Percentiles rank a stretch among this genome's conserved stretches.
These are phyloP conservation scores for Monilinia fructigena DNA, from an alignment of 2,329 filamentous ascomycete genomes.

Conservation along the genomic window DNA sequence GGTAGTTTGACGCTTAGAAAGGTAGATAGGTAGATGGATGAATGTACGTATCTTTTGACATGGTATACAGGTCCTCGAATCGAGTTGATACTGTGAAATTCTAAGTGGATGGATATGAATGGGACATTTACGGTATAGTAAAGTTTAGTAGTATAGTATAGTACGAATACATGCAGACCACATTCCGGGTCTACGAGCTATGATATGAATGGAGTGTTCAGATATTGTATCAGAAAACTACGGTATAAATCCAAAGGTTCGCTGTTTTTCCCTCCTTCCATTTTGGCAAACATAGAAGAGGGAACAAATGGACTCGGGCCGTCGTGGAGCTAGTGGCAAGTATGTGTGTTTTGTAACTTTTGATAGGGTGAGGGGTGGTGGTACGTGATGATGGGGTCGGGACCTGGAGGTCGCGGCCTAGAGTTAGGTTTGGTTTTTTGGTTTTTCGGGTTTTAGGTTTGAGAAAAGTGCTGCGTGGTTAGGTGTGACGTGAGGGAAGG, in stretches of 20 bases:
- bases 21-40: neutral
- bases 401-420: slow-evolving; percentile 13
- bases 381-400: slow-evolving; percentile 14
- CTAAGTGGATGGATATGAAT: neutral
- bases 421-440: neutral
- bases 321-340: slow-evolving; percentile 12
- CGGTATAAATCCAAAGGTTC: neutral
- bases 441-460: neutral
- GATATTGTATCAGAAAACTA: neutral
- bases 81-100: neutral
- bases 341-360: neutral
- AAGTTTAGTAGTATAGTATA: no score
- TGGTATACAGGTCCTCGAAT: slow-evolving; percentile 12
- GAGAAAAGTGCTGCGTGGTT: no score
- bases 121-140: neutral
- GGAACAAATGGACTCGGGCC: slow-evolving; percentile 2
- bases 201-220: neutral
- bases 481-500: neutral
- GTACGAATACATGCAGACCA: neutral
- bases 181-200: neutral
- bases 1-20: neutral
- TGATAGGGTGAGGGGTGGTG: slow-evolving; percentile 15
- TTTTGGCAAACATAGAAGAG: neutral
- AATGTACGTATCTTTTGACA: neutral
- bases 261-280: neutral